These are phyloP conservation scores for Rhodotorula mucilaginosa DNA, from an alignment of 1,284 basidiomycete species.

Conservation along the genomic window DNA sequence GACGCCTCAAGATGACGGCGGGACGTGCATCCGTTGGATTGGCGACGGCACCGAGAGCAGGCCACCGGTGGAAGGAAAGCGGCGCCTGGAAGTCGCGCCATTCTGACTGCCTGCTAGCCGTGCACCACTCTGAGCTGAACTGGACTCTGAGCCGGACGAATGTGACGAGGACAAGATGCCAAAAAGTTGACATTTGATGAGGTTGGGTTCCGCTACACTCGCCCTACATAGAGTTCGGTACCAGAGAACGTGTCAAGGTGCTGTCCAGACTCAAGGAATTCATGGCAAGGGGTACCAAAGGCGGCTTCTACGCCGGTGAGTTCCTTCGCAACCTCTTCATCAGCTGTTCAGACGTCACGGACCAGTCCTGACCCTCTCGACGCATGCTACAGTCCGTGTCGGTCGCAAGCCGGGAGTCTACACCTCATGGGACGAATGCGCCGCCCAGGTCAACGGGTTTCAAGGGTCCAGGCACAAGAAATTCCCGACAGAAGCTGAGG, in stretches of 20 bases:
- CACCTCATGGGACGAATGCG: constrained; percentile 54
- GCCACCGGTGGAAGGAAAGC: too few relatives aligned
- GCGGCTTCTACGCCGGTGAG: constrained; percentile 37
- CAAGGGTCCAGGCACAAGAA: constrained; percentile 63
- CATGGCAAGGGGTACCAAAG: constrained; percentile 27
- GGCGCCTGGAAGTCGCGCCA: too few relatives aligned
- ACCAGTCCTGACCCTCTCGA: background rate
- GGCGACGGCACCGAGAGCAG: too few relatives aligned
- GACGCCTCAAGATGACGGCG: too few relatives aligned
- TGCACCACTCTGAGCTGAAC: too few relatives aligned
- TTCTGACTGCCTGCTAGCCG: too few relatives aligned
- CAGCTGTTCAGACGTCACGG: background rate
- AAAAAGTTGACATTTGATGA: too few relatives aligned
- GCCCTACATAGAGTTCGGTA: background rate
- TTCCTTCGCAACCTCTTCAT: background rate
- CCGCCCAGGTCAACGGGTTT: constrained; percentile 61
- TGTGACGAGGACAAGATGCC: too few relatives aligned
- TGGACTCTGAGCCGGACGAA: too few relatives aligned
- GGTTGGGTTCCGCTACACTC: too few relatives aligned
- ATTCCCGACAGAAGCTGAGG: constrained; percentile 58
- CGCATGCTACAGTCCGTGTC: constrained; percentile 40
- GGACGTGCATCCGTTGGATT: too few relatives aligned
- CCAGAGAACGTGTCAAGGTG: background rate
- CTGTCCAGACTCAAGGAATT: background rate
- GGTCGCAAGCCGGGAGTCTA: constrained; percentile 45